Evolutionary conservation across 306 rosid species (phyloP), one percentile per base, ranked within the genome.

Genomic region (Acacia crassicarpa): DNA sequence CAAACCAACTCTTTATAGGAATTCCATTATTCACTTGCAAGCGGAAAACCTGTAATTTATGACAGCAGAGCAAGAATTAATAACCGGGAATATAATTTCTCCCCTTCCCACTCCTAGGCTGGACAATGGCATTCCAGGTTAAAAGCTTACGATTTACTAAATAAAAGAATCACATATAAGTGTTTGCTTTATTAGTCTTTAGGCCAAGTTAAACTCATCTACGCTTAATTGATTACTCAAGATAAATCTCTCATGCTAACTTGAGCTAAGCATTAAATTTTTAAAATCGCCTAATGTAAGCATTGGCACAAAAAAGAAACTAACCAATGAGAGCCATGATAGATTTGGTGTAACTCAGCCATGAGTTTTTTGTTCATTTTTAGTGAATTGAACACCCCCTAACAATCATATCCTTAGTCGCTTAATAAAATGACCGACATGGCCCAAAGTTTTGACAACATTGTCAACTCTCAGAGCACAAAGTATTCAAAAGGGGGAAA

Each of bases 1-100:
- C 98, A 91, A 92, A 93, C 99, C 99, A 95, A 91, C 99, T 95
- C 88, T 90, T 93, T 82, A 95, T 95, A 71, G 99, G 99, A 85
- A 95, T 95, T 78, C 99, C 99, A 85, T 95, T 95, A 83, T 95
- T 93, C 87, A 93, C 97, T 92, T 95, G 99, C 95, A 93, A 90
- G 76, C 88, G 91, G 83, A 95, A 95, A 79, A 93, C 99, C 99
- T 95, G 99, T 89, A 89, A 89, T 78, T 68, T 79, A 17, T 76
- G 76, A 58, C 54, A 81, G 68, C 75, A 83, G 77, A 77, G 82
- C 44, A 83, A 78, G 49, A 79, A 88, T 88, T 81, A 86, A 75
- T 56, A 81, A 68, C 65, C 61, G 23, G 32, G 17, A 75, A 83
- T 78, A 79, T 32, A 44, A 44, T 35, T 75, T 32, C 41, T 73